Conservation (phyloP, 2,329 filamentous ascomycete genomes). For the Colletotrichum caudatum region DNA sequence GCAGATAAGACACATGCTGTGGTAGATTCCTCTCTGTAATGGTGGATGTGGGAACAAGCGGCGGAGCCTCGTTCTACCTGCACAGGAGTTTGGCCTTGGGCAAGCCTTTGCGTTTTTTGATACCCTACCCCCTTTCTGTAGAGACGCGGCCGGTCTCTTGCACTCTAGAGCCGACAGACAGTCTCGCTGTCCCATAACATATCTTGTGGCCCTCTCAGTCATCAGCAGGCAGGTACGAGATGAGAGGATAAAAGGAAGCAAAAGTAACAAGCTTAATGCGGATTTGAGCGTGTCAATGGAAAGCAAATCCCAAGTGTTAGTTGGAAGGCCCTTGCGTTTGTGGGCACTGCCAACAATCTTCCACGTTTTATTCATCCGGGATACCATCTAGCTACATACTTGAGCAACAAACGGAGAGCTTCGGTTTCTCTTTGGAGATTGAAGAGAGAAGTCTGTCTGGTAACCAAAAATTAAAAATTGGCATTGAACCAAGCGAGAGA, state of each 20-base stretch:
- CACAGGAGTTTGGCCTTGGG: constrained; percentile 33
- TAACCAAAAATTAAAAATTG: too few relatives aligned
- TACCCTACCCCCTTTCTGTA: constrained; percentile 31
- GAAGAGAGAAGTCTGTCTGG: not conserved
- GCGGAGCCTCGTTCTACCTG: constrained; percentile 15
- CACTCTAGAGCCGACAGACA: constrained; percentile 1
- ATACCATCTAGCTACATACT: too few relatives aligned
- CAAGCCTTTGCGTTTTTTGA: constrained; percentile 38
- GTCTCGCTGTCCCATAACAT: constrained; percentile 1
- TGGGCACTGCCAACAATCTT: not conserved
- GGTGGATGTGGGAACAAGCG: constrained; percentile 11
- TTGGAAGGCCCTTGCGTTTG: not conserved
- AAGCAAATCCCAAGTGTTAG: not conserved
- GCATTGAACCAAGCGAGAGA: too few relatives aligned
- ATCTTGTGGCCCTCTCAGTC: not conserved
- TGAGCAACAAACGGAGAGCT: not conserved
- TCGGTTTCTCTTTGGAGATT: not conserved
- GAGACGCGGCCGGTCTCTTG: constrained; percentile 14
- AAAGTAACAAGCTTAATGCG: constrained; percentile 8
- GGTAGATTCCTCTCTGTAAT: not conserved
- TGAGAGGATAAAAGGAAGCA: constrained; percentile 12
- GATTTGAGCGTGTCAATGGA: constrained; percentile 3
- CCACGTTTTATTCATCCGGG: not conserved
- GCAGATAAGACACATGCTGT: not conserved
- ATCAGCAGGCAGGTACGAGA: not conserved